phyloP scores from a whole-genome alignment of 2,329 filamentous ascomycete genomes.

The Grosmannia serpens region DNA sequence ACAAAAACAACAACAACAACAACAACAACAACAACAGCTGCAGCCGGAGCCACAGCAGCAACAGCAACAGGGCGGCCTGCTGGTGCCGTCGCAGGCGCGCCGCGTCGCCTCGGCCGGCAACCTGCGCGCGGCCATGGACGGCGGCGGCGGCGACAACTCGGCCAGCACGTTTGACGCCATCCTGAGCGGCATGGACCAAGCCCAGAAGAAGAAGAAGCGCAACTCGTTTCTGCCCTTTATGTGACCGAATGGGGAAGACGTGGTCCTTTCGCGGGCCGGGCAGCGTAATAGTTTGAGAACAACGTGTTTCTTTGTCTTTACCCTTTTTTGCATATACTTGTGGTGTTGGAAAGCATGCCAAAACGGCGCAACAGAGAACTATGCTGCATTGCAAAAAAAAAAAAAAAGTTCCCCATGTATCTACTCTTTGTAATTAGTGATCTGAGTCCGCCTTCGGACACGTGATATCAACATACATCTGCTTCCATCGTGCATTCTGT shows the following conservation, averaged over 20 bases:
- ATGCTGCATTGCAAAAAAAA: neutral
- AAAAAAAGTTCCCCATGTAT: too few relatives aligned
- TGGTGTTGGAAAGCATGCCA: neutral
- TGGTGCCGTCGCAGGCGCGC: constrained; percentile 1
- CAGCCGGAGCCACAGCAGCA: neutral
- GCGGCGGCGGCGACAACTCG: neutral
- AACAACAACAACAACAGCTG: neutral
- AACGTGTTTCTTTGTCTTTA: neutral
- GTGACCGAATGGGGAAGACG: neutral
- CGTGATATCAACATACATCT: too few relatives aligned
- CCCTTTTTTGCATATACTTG: too few relatives aligned
- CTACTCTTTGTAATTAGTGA: too few relatives aligned
- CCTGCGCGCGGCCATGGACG: constrained; percentile 6
- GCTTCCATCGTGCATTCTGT: too few relatives aligned
- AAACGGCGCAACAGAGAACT: neutral
- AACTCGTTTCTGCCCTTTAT: constrained; percentile 14
- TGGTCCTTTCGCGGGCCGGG: neutral
- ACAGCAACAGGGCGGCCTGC: constrained; percentile 2
- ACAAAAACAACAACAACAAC: neutral
- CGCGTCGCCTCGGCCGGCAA: constrained; percentile 15
- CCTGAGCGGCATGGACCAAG: constrained; percentile 21
- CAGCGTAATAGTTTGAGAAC: neutral
- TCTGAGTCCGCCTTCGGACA: too few relatives aligned
- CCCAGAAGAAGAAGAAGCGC: constrained; percentile 19
- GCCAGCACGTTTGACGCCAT: constrained; percentile 24